A percentile compares a stretch with the other conserved stretches of the same genome.
Evolutionary conservation across 1,284 basidiomycete species (phyloP).

Genomic region (Amylostereum areolatum): DNA sequence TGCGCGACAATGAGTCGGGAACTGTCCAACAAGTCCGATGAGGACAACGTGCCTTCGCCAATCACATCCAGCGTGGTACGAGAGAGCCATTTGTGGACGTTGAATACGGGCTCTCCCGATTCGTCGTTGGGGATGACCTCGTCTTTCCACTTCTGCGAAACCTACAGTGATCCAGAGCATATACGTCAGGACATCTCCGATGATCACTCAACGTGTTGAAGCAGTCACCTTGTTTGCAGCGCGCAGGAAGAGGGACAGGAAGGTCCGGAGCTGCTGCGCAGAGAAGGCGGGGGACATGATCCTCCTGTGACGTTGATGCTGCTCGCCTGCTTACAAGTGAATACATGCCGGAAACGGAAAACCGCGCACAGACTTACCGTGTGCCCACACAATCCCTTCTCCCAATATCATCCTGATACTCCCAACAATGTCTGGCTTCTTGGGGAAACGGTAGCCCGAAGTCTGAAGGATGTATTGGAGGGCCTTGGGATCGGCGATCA

Average conservation of each 20-base stretch:
- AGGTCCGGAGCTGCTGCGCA: constrained; percentile 9
- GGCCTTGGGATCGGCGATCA: constrained; percentile 18
- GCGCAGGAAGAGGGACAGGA: constrained; percentile 9
- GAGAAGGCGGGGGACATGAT: constrained; percentile 16
- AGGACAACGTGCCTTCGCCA: constrained; percentile 18
- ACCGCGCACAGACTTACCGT: constrained; percentile 7
- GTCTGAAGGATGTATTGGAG: constrained; percentile 23
- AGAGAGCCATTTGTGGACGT: constrained; percentile 19
- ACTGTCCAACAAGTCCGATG: background rate
- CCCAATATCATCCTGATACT: constrained; percentile 13
- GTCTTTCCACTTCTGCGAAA: constrained; percentile 13
- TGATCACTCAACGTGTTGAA: too few relatives aligned
- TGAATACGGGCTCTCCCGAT: constrained; percentile 1
- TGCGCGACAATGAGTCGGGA: background rate
- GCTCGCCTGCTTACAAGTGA: constrained; percentile 8
- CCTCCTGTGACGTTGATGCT: constrained; percentile 13
- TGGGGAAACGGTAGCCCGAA: constrained; percentile 17
- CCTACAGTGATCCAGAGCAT: constrained; percentile 9
- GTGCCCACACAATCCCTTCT: constrained; percentile 11
- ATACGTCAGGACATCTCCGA: too few relatives aligned
- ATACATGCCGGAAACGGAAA: background rate
- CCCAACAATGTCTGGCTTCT: constrained; percentile 12
- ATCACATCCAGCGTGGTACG: constrained; percentile 25
- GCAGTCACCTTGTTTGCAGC: background rate
- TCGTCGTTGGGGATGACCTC: constrained; percentile 1